Base-by-base conservation (phyloP, 148 eudicot species). In the Chenopodium berlandieri region DNA sequence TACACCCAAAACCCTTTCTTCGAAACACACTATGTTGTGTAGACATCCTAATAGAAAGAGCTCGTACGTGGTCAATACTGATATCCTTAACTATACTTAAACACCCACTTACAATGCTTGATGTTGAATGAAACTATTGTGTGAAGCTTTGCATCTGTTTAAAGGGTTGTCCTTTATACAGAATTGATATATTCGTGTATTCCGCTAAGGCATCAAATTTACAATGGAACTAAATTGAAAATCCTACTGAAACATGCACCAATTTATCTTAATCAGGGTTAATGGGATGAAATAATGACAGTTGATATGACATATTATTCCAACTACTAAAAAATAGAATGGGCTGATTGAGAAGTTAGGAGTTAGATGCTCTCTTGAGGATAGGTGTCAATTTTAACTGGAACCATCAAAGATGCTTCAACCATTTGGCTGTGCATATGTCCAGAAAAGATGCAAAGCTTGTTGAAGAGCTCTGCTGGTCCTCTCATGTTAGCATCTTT, bases 401-500 rank as follows among this genome's bases (percentile, higher is more conserved):
- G 19, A 76, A 58, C 83, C 64, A 40, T 58, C 68, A 47, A 58
- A 82, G 82, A 79, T 75, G 80, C 83, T 48, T 76, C 54, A 66
- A 30, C 76, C 72, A 58, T 82, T 56, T 47, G 68, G 72, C 72
- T 68, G 52, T 10, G 73, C 47, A 75, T 75, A 75, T 60, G 71
- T 82, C 47, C 74, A 70, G 69, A 80, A 82, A 83, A 87, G 86
- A 82, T 82, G 87, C 84, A 79, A 84, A 87, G 83, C 81, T 83
- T 84, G 69, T 74, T 73, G 40, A 73, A 69, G 47, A 73, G 80
- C 87, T 65, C 54, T 78, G 78, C 73, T 79, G 56, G 79, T 50
- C 80, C 80, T 44, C 73, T 84, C 79, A 70, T 32, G 74, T 82
- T 82, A 82, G 79, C 79, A 82, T 87, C 85, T 77, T 79, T 78